Evolutionary conservation across 257 asterid species (phyloP), one percentile per base, ranked within the genome.

Genomic region (Solanum sitiens): DNA sequence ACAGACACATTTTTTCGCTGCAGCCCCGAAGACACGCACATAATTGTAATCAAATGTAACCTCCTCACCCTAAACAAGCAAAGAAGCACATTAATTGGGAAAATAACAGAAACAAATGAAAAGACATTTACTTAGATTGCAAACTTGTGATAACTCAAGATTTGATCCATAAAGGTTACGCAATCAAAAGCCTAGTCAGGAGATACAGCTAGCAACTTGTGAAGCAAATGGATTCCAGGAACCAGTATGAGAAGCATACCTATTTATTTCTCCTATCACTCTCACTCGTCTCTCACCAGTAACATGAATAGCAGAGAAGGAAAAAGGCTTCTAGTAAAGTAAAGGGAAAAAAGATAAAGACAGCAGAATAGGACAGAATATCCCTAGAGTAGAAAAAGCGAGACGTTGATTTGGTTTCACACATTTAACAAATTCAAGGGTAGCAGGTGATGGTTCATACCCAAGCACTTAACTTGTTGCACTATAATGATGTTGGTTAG

Each of bases 1-100:
- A 89, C 99, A 96, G 5, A 94, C 95, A 86, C 98, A 95, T 90
- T 92, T 95, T 88, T 96, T 95, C 40, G 98, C 99, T 79, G 99
- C 99, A 88, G 99, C 99, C 87, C 99, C 99, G 9, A 95, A 94
- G 37, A 96, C 98, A 23, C 98, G 98, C 44, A 96, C 98, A 88
- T 94, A 96, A 90, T 96, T 96, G 92, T 96, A 95, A 90, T 96
- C 99, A 87, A 96, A 96, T 42, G 99, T 96, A 89, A 95, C 91
- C 93, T 96, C 99, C 93, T 96, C 99, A 90, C 98, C 98, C 99
- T 96, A 92, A 35, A 84, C 76, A 90, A 42, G 87, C 27, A 74
- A 86, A 6, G 14, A 86, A 73, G 73, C 79, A 87, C 18, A 11
- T 82, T 50, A 45, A 23, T 79, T 79, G 42, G 45, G 86, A 50